Conservation (phyloP, 78 protist species). For the Guillardia theta region DNA sequence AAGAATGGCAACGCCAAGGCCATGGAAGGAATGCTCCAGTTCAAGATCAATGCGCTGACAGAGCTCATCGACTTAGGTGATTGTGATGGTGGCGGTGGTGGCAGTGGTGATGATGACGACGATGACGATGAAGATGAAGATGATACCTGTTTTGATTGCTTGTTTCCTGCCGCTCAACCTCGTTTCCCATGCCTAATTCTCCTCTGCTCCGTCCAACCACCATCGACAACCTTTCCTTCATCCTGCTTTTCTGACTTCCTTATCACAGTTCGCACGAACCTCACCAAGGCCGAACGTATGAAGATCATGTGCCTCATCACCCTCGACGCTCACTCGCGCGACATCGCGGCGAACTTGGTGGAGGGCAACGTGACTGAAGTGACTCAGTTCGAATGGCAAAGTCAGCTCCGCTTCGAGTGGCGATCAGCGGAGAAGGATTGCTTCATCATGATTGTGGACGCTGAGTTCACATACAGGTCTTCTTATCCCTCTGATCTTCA, state of each 20-base stretch:
- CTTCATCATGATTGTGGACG: constrained; percentile 29
- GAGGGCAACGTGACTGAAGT: background rate
- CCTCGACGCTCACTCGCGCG: constrained; percentile 61
- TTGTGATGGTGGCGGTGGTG: too few relatives aligned
- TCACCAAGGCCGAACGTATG: constrained; percentile 48
- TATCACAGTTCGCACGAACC: constrained; percentile 66
- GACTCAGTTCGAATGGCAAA: constrained; percentile 51
- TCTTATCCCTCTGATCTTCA: too few relatives aligned
- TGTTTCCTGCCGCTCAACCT: too few relatives aligned
- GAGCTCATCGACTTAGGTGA: background rate
- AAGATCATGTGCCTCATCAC: constrained; percentile 65
- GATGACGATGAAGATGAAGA: too few relatives aligned
- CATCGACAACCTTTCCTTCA: too few relatives aligned
- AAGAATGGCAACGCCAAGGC: background rate
- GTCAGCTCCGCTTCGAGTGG: constrained; percentile 56
- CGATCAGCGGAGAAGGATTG: background rate
- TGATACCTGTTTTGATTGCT: too few relatives aligned
- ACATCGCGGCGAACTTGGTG: constrained; percentile 39
- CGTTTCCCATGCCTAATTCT: too few relatives aligned
- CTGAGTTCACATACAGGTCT: constrained; percentile 42
- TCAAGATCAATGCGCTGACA: background rate
- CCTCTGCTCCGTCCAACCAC: too few relatives aligned
- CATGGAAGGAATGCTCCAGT: background rate
- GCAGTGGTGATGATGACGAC: too few relatives aligned
- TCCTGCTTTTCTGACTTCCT: too few relatives aligned